Conservation (phyloP, 2,329 filamentous ascomycete species). For the Colletotrichum sp. region DNA sequence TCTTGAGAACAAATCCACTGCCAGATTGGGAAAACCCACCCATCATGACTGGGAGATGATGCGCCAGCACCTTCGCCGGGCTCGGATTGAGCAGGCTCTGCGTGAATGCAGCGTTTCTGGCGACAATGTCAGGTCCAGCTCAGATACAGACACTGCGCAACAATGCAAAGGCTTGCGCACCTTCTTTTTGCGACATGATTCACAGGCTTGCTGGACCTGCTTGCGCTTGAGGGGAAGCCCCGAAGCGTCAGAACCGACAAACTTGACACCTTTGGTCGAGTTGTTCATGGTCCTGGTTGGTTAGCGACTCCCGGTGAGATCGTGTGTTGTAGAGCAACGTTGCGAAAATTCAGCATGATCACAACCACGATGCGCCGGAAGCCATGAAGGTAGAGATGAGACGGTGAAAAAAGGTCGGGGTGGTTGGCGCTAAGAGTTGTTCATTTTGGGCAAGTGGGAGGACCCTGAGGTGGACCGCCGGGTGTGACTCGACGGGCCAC, state of each 20-base stretch:
- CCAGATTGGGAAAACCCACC: constrained; percentile 17
- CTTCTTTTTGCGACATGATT: constrained; percentile 59
- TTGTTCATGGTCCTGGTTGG: constrained; percentile 14
- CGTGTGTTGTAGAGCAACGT: background rate
- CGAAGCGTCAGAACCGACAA: constrained; percentile 58
- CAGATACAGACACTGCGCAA: background rate
- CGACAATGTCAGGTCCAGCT: background rate
- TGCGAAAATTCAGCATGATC: constrained; percentile 3
- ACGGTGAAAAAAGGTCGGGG: background rate
- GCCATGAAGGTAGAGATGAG: background rate
- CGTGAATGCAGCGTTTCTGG: constrained; percentile 50
- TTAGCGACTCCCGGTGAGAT: background rate
- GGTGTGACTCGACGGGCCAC: constrained; percentile 6
- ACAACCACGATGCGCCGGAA: background rate
- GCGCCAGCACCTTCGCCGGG: background rate
- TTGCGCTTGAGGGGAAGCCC: constrained; percentile 63
- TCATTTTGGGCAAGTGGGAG: background rate
- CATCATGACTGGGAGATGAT: background rate
- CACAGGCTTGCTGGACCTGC: constrained; percentile 63
- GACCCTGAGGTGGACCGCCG: background rate
- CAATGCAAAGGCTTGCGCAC: constrained; percentile 29
- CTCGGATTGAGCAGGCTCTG: constrained; percentile 27
- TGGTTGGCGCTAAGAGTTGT: background rate
- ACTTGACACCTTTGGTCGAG: constrained; percentile 47
- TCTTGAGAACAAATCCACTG: background rate